Evolutionary conservation across 2,329 filamentous ascomycete species (phyloP), one percentile per base, ranked within the genome.

Genomic region (Didymella pinodella): DNA sequence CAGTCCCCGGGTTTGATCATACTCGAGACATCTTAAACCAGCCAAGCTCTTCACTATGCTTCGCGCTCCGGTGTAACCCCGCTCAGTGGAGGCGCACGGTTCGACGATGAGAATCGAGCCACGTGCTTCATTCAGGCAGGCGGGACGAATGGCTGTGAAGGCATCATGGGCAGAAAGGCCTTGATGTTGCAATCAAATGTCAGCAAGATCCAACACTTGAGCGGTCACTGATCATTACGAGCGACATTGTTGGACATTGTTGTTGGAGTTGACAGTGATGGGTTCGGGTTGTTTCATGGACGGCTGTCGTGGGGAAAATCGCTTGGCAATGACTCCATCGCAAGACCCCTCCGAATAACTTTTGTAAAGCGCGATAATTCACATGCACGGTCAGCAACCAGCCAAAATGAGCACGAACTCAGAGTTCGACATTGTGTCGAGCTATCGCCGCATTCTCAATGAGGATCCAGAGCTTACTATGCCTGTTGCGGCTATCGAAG

Each of bases 401-500:
- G 51, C 59, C 63, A 69, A 59, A 48, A 75, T 75, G 72, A 74
- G 65, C 45, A 25, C 64, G 31, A 54, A 61, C 36, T 64, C 73
- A 18, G 59, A 61, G 7, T 81, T 81, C 69, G 79, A 83, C 76
- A 88, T 91, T 61, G 87, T 90, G 67, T 79, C 83, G 55, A 86
- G 86, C 46, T 91, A 91, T 80, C 83, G 86, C 69, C 79, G 82
- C 48, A 84, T 90, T 48, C 84, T 91, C 60, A 74, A 74, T 58
- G 83, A 85, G 50, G 93, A 98, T 76, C 85, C 90, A 11, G 91
- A 96, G 62, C 85, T 98, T 52, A 97, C 94, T 34, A 97, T 97
- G 87, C 93, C 95, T 63, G 91, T 99, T 54, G 95, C 95, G 20
- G 93, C 93, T 59, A 97, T 97, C 74, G 92, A 96, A 80, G 89